Percentiles rank a stretch among this genome's conserved stretches.
These are phyloP conservation scores for Sungouiozyma intestinalis DNA, from an alignment of 805 yeast genomes.

Conservation along the genomic window DNA sequence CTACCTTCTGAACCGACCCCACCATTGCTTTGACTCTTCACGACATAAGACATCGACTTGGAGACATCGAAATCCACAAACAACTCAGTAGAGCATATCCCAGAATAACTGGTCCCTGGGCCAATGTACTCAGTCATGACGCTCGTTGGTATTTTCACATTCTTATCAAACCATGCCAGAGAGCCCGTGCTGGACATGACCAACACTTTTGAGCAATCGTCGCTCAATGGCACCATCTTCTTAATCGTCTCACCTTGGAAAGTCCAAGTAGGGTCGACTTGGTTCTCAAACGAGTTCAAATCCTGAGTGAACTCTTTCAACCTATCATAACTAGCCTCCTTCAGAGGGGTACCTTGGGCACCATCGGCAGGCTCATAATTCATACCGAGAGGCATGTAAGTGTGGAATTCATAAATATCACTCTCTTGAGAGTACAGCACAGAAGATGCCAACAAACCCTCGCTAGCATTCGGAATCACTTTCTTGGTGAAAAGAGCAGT, in stretches of 20 bases:
- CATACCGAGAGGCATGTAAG: slow-evolving; percentile 22
- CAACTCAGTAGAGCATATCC: not conserved
- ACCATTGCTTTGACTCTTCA: slow-evolving; percentile 13
- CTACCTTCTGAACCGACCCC: slow-evolving; percentile 2
- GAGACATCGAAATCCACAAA: slow-evolving; percentile 18
- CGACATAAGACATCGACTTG: slow-evolving; percentile 12
- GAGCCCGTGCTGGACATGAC: slow-evolving; percentile 24
- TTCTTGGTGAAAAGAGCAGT: slow-evolving; percentile 18
- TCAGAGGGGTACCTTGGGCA: not conserved
- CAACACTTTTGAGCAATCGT: slow-evolving; percentile 23
- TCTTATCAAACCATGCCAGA: slow-evolving; percentile 25
- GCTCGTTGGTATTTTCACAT: slow-evolving; percentile 16
- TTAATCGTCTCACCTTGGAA: slow-evolving; percentile 20
- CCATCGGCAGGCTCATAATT: slow-evolving; percentile 3
- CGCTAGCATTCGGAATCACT: slow-evolving; percentile 14
- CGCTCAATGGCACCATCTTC: slow-evolving; percentile 13
- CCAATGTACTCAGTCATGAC: slow-evolving; percentile 8
- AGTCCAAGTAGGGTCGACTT: slow-evolving; percentile 16
- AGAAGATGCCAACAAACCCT: slow-evolving; percentile 20
- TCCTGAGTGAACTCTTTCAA: not conserved
- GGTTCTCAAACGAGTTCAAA: not conserved
- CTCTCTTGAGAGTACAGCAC: slow-evolving; percentile 20
- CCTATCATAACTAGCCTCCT: not conserved
- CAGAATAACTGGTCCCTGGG: slow-evolving; percentile 6
- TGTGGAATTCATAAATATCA: slow-evolving; percentile 21